Base-by-base conservation (phyloP, 768 basidiomycete species). In the Clavaria fumosa region DNA sequence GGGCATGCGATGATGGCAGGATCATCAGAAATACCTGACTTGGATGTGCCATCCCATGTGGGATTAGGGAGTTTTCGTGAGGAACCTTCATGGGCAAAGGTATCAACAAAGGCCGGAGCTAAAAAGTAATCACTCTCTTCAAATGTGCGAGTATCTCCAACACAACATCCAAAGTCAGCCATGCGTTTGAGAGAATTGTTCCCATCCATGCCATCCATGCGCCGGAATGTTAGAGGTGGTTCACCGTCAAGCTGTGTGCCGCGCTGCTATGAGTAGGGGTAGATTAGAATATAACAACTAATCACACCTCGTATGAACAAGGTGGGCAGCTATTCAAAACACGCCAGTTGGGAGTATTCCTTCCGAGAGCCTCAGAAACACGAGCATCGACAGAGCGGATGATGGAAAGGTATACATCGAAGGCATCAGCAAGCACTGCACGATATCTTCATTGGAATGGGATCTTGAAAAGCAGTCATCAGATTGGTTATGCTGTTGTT, bases 261-360 rank as follows among this genome's bases (percentile, higher is more conserved):
- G 12, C 3, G 33, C 4, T 18, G n/a, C 14, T 19, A 14, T 14
- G n/a, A 24, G 18, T 28, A 4, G 12, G 9, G 19, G 4, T 15
- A 24, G 3, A 22, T 32, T 23, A 17, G 14, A 26, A 14, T 31
- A 14, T 30, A 28, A n/a, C n/a, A n/a, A n/a, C n/a, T n/a, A n/a
- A n/a, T n/a, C 35, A 19, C 27, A 35, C 39, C 37, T 47, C 42
- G 31, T 53, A 50, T 10, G 27, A 45, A 38, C 56, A 57, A 3
- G 48, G 31, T 0, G 56, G 51, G 37, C 56, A 58, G 4, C 47
- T 37, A 27, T 56, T 39, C 35, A 43, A 38, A 18, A 58, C 23
- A 4, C 47, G 44, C 50, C 48, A 53, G 11, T 43, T 35, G 2
- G 40, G 38, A 11, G 15, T 31, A 22, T 51, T 44, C 7, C 47